Conservation (phyloP, 257 asterid species). For the Verbascum thapsus region DNA sequence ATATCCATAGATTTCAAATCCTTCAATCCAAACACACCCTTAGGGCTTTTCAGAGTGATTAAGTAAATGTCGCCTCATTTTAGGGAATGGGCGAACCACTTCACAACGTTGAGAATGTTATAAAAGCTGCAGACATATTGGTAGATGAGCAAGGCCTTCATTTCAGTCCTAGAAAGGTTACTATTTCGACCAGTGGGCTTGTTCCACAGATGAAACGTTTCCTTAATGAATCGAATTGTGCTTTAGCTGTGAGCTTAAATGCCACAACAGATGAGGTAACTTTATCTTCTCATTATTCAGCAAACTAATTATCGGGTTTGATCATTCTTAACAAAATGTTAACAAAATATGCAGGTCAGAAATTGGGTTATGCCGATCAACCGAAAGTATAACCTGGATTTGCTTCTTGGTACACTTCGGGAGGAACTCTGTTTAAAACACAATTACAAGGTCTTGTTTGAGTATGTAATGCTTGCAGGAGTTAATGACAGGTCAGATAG, state of each 20-base stretch:
- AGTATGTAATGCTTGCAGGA: slow-evolving; percentile 98
- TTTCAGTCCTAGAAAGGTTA: slow-evolving; percentile 94
- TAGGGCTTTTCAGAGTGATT: background rate
- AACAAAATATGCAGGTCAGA: slow-evolving; percentile 62
- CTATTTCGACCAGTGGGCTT: slow-evolving; percentile 93
- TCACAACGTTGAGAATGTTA: slow-evolving; percentile 86
- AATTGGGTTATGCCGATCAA: slow-evolving; percentile 99
- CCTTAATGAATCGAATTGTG: slow-evolving; percentile 84
- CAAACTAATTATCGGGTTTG: background rate
- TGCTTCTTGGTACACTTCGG: slow-evolving; percentile 86
- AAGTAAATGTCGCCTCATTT: slow-evolving; percentile 11
- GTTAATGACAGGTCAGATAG: slow-evolving; percentile 81
- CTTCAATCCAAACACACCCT: no score
- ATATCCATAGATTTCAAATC: no score
- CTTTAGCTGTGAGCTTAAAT: slow-evolving; percentile 95
- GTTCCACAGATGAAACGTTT: slow-evolving; percentile 86
- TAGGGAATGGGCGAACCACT: slow-evolving; percentile 99
- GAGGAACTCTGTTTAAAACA: slow-evolving; percentile 71
- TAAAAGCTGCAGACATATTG: slow-evolving; percentile 87
- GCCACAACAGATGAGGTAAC: slow-evolving; percentile 95
- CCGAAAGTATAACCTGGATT: slow-evolving; percentile 81
- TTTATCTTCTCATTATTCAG: slow-evolving; percentile 20
- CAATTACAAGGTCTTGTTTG: slow-evolving; percentile 88
- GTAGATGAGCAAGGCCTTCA: slow-evolving; percentile 96
- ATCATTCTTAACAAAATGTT: slow-evolving; percentile 12